These are phyloP conservation scores for Rhynchosporium secalis DNA, from an alignment of 2,329 filamentous ascomycete genomes.

Conservation along the genomic window DNA sequence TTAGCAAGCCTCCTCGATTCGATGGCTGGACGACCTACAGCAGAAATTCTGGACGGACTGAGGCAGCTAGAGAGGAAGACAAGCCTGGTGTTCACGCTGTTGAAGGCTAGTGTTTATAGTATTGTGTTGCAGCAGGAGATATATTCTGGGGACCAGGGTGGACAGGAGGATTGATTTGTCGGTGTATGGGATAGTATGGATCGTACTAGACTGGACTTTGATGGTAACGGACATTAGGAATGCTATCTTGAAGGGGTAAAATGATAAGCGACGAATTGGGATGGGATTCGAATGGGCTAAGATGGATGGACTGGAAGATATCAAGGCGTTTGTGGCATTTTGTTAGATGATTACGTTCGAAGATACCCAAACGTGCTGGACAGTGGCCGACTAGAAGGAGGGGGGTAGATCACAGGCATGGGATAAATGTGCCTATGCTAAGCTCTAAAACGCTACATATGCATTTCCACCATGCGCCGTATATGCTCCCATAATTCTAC, in stretches of 20 bases:
- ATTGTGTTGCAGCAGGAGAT: conserved; percentile 99
- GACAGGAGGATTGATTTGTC: conserved; percentile 34
- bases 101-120: conserved; percentile 98
- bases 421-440: conserved; percentile 21
- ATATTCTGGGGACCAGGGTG: conserved; percentile 60
- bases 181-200: not conserved
- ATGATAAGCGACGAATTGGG: not conserved
- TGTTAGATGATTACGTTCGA: conserved; percentile 3
- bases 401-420: conserved; percentile 18
- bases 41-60: conserved; percentile 82
- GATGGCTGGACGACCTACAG: conserved; percentile 70
- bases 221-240: not conserved
- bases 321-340: conserved; percentile 25
- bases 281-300: not conserved
- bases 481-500: conserved; percentile 46
- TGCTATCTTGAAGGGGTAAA: not conserved
- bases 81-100: conserved; percentile 86
- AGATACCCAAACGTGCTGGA: conserved; percentile 26
- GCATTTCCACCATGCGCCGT: conserved; percentile 10
- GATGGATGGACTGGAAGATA: not conserved
- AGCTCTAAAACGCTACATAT: conserved; percentile 26
- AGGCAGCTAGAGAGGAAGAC: conserved; percentile 91
- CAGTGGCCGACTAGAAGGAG: conserved; percentile 11
- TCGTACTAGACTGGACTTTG: not conserved
- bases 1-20: conserved; percentile 60